Evolutionary conservation across 2,329 filamentous ascomycete species (phyloP).

Genomic region (Aspergillus chevalieri): DNA sequence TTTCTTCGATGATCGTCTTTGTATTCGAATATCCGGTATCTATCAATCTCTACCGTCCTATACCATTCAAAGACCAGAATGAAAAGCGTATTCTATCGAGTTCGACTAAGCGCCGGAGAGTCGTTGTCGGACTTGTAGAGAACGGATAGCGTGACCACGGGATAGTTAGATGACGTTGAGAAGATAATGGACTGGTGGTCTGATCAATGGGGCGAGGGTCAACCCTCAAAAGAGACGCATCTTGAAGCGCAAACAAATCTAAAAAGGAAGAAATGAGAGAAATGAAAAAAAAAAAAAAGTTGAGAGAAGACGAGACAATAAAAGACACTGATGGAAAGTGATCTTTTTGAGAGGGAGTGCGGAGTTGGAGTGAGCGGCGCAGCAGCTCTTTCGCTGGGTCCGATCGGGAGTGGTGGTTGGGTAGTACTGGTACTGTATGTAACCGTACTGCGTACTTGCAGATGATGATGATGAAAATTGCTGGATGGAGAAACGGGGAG

Average conservation of each 20-base stretch:
- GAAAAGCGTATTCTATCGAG: not conserved
- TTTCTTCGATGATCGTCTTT: not conserved
- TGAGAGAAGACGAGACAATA: constrained; percentile 7
- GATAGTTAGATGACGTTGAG: constrained; percentile 20
- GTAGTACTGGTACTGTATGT: too few relatives aligned
- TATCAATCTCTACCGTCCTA: too few relatives aligned
- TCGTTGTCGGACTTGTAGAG: constrained; percentile 12
- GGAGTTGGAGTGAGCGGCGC: not conserved
- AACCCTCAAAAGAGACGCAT: constrained; percentile 24
- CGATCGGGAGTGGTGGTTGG: too few relatives aligned
- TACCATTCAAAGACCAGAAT: not conserved
- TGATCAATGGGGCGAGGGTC: constrained; percentile 13
- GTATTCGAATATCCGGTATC: not conserved
- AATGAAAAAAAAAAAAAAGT: not conserved
- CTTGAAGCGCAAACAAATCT: constrained; percentile 10
- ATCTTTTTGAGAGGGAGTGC: not conserved
- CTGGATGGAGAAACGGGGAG: not conserved
- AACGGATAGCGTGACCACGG: constrained; percentile 25
- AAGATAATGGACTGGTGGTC: constrained; percentile 17
- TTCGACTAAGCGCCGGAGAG: constrained; percentile 6
- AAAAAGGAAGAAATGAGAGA: constrained; percentile 3
- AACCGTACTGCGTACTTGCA: not conserved
- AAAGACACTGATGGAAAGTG: constrained; percentile 2
- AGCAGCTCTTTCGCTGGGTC: too few relatives aligned
- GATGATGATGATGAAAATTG: not conserved